Evolutionary conservation across 768 basidiomycete genomes (phyloP).

Genomic region (Pulveroboletus sp.): DNA sequence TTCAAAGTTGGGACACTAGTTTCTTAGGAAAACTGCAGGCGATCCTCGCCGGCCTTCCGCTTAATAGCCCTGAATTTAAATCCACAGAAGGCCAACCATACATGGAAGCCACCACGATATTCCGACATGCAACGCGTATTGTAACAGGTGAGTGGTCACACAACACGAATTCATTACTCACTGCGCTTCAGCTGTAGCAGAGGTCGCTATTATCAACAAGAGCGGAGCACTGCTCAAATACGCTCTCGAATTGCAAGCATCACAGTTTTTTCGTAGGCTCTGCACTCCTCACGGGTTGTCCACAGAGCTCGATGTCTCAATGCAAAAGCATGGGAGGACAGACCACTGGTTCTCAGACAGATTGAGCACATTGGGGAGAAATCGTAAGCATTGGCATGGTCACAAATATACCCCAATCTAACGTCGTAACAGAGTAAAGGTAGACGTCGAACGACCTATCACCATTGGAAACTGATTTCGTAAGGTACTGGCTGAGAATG

Average conservation of each 20-base stretch:
- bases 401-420: neutral
- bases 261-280: neutral
- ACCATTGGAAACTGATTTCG: slow-evolving; percentile 12
- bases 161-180: neutral
- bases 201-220: slow-evolving; percentile 63
- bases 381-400: slow-evolving; percentile 50
- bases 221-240: slow-evolving; percentile 65
- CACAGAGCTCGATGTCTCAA: slow-evolving; percentile 66
- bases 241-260: slow-evolving; percentile 67
- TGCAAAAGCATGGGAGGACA: slow-evolving; percentile 90
- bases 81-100: slow-evolving; percentile 64
- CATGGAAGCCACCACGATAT: slow-evolving; percentile 64
- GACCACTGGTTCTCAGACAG: slow-evolving; percentile 79
- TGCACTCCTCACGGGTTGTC: slow-evolving; percentile 1
- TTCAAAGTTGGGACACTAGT: neutral
- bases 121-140: slow-evolving; percentile 74
- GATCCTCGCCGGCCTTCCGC: slow-evolving; percentile 63
- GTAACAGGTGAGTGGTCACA: slow-evolving; percentile 50
- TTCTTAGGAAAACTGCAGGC: slow-evolving; percentile 42
- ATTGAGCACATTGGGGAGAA: slow-evolving; percentile 89
- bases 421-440: slow-evolving; percentile 22
- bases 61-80: slow-evolving; percentile 67
- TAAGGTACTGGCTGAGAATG: slow-evolving; percentile 72
- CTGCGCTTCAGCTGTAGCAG: slow-evolving; percentile 59
- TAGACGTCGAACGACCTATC: slow-evolving; percentile 1